Evolutionary conservation across 768 basidiomycete genomes (phyloP), one percentile per base, ranked within the genome.

Genomic region (Lactarius indigo): DNA sequence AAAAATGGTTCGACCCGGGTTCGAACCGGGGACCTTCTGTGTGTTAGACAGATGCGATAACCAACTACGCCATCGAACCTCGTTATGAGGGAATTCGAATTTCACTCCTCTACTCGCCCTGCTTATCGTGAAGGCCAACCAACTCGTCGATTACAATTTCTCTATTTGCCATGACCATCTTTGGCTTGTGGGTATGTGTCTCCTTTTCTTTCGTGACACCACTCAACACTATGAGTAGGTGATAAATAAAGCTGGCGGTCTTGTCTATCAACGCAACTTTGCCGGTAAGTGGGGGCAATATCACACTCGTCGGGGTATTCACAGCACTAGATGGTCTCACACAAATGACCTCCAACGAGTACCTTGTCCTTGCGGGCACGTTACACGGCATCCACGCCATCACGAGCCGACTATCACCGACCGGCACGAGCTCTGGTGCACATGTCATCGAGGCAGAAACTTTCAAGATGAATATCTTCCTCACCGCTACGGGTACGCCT

Each of bases 331-430:
- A 96, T 70, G 95, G 94, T n/a, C 87, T 98, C 57, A 88, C 94
- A 10, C 85, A 88, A 64, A 81, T 96, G 61, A 91, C 92, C 8
- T 93, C 96, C 26, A 97, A 97, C 77, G 95, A 97, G 80, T 90
- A 94, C 70, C 87, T 99, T 62, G 92, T 98, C 20, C 85, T 98
- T 47, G 97, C 97, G 2, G 96, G 96, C 54, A 98, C 97, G 17
- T 78, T 98, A 42, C 97, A 98, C 69, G 96, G 96, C 59, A 96
- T 99, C 33, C 97, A 98, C 72, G 97, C 97, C n/a, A 98, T 98
- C 72, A 98, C 96, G 0, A 89, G 90, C 69, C 86, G 92, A 54
- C 81, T 99, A 55, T 94, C 92, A 5, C 96, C 97, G 3, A 85
- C 84, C 20, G 90, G 90, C 5, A 73, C 83, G 26, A 90, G 91